phyloP scores from a whole-genome alignment of 352 stramenopile genomes.

The Phytophthora pistaciae region DNA sequence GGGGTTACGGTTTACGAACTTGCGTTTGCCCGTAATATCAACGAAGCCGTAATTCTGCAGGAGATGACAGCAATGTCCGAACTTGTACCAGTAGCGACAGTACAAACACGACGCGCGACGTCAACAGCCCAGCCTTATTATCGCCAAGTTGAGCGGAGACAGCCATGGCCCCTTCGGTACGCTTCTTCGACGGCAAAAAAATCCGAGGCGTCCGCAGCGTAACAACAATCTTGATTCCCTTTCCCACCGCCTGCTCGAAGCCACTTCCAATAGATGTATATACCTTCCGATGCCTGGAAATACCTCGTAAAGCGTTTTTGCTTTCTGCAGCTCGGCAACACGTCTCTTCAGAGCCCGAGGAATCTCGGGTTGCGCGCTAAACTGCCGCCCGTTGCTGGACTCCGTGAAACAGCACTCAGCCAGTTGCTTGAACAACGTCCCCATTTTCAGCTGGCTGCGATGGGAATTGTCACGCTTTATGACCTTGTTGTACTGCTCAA shows the following conservation, averaged over 20 bases:
- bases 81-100: too few relatives aligned
- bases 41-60: too few relatives aligned
- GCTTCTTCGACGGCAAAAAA: background rate
- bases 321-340: background rate
- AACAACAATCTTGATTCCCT: background rate
- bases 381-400: background rate
- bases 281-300: background rate
- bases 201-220: background rate
- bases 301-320: background rate
- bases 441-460: background rate
- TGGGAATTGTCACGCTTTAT: background rate
- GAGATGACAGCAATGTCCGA: too few relatives aligned
- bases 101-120: too few relatives aligned
- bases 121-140: too few relatives aligned
- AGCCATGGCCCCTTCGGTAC: background rate
- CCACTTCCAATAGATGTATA: background rate
- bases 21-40: too few relatives aligned
- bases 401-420: background rate
- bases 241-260: background rate
- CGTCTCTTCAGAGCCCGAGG: background rate
- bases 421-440: background rate
- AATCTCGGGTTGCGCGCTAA: background rate
- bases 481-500: background rate
- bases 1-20: too few relatives aligned
- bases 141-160: background rate